phyloP scores from a whole-genome alignment of 225 moss, liverwort and hornwort species.

The Pseudisothecium myosuroides region DNA sequence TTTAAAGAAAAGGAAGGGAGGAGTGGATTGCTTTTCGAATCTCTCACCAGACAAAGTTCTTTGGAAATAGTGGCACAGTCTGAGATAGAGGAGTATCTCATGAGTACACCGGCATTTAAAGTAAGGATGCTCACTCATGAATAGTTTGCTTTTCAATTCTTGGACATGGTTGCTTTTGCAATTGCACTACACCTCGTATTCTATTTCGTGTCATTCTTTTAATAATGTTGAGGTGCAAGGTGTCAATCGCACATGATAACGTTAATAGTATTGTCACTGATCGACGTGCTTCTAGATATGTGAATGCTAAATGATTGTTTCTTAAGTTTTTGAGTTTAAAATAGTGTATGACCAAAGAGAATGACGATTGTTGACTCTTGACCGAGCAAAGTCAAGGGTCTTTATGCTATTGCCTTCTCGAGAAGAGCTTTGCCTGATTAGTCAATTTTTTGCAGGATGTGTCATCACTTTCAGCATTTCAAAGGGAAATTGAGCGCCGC shows the following conservation, averaged over 20 bases:
- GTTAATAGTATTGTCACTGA: background rate
- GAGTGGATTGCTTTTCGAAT: constrained; percentile 30
- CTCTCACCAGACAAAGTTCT: constrained; percentile 53
- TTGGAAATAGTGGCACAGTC: constrained; percentile 5
- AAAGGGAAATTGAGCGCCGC: constrained; percentile 69
- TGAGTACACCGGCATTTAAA: constrained; percentile 46
- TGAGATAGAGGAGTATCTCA: constrained; percentile 27
- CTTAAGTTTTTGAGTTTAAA: background rate
- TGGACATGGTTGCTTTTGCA: background rate
- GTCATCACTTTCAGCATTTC: constrained; percentile 60
- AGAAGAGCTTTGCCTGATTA: background rate
- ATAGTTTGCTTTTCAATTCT: background rate
- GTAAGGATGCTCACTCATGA: constrained; percentile 10
- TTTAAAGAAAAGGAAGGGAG: constrained; percentile 29
- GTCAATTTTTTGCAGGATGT: constrained; percentile 36
- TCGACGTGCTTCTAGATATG: background rate
- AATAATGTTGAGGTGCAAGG: background rate
- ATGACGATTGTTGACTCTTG: background rate
- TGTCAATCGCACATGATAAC: background rate
- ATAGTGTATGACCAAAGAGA: background rate
- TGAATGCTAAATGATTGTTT: background rate
- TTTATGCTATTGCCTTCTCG: background rate
- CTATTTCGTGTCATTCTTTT: no score
- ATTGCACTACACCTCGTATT: background rate
- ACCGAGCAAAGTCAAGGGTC: background rate